Conservation (phyloP, 2,329 filamentous ascomycete genomes). For the Gaeumannomyces sp. region DNA sequence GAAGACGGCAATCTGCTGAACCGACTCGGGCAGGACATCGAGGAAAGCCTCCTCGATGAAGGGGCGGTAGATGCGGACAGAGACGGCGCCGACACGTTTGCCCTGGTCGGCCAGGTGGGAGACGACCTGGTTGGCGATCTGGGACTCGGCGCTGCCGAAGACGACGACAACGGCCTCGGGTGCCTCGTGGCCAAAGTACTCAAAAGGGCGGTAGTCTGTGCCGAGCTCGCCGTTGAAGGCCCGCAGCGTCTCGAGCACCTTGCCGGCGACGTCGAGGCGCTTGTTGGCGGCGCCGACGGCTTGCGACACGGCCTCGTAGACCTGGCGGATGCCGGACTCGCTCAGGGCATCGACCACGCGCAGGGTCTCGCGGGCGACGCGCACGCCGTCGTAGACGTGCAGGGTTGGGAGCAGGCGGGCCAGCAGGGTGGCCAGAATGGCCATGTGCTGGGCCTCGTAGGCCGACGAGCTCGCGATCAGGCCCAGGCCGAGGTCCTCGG, state of each 20-base stretch:
- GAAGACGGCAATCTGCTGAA: constrained; percentile 73
- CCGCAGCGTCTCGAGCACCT: constrained; percentile 61
- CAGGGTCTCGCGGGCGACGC: constrained; percentile 65
- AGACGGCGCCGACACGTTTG: constrained; percentile 77
- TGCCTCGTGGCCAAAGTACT: constrained; percentile 79
- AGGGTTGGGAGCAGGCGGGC: constrained; percentile 68
- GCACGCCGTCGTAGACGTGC: constrained; percentile 74
- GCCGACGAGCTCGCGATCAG: constrained; percentile 79
- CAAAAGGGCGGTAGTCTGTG: constrained; percentile 87
- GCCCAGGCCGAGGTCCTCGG: constrained; percentile 85
- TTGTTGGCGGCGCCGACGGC: constrained; percentile 54
- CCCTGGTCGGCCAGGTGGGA: constrained; percentile 65
- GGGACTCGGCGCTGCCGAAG: constrained; percentile 87
- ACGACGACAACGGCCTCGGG: constrained; percentile 82
- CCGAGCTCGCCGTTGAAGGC: constrained; percentile 86
- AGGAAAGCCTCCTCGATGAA: constrained; percentile 95
- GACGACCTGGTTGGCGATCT: constrained; percentile 76
- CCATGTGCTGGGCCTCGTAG: constrained; percentile 90
- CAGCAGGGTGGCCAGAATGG: constrained; percentile 66
- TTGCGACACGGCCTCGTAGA: constrained; percentile 61
- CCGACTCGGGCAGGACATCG: constrained; percentile 67
- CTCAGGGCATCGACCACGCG: constrained; percentile 66
- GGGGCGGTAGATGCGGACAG: constrained; percentile 88
- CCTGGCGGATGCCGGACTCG: constrained; percentile 53
- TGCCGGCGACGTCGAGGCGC: constrained; percentile 66